A percentile compares a stretch with the other conserved stretches of the same genome.
phyloP scores from a whole-genome alignment of 2,329 filamentous ascomycete species.

The Fragosphaeria purpurea region DNA sequence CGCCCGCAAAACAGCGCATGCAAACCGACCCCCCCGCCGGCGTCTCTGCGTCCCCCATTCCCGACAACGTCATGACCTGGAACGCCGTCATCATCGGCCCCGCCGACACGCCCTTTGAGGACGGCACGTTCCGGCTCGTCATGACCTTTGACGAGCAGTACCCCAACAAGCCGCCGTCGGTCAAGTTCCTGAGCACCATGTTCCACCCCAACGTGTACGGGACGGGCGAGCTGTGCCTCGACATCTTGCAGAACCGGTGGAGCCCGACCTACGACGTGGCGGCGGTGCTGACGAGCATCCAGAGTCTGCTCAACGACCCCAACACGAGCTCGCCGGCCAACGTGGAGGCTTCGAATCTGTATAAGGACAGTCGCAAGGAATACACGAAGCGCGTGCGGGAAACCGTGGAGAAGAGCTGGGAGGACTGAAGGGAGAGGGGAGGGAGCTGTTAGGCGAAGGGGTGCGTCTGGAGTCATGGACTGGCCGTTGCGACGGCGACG shows the following conservation, averaged over 20 bases:
- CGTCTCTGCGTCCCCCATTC: slow-evolving; percentile 89
- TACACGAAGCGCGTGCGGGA: slow-evolving; percentile 92
- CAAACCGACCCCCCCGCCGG: slow-evolving; percentile 96
- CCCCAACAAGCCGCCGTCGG: slow-evolving; percentile 92
- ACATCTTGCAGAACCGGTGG: slow-evolving; percentile 97
- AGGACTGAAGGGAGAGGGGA: slow-evolving; percentile 48
- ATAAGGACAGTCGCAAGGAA: slow-evolving; percentile 95
- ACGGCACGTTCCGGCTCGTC: slow-evolving; percentile 92
- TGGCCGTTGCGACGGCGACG: too few relatives aligned
- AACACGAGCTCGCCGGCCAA: slow-evolving; percentile 98
- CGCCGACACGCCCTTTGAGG: slow-evolving; percentile 93
- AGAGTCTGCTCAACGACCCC: slow-evolving; percentile 93
- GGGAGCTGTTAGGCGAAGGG: too few relatives aligned
- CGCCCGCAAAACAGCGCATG: slow-evolving; percentile 61
- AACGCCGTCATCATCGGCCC: slow-evolving; percentile 98
- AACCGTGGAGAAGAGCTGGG: slow-evolving; percentile 99
- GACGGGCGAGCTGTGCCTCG: slow-evolving; percentile 89
- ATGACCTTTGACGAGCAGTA: slow-evolving; percentile 99
- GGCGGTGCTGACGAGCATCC: slow-evolving; percentile 92
- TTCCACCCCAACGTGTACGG: slow-evolving; percentile 99
- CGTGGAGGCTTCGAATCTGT: slow-evolving; percentile 93
- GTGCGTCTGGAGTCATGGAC: too few relatives aligned
- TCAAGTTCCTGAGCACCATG: slow-evolving; percentile 99
- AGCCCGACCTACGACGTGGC: slow-evolving; percentile 98
- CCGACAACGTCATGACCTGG: slow-evolving; percentile 97